Base-by-base conservation (phyloP, 148 eudicot species). In the Camellia sinensis region DNA sequence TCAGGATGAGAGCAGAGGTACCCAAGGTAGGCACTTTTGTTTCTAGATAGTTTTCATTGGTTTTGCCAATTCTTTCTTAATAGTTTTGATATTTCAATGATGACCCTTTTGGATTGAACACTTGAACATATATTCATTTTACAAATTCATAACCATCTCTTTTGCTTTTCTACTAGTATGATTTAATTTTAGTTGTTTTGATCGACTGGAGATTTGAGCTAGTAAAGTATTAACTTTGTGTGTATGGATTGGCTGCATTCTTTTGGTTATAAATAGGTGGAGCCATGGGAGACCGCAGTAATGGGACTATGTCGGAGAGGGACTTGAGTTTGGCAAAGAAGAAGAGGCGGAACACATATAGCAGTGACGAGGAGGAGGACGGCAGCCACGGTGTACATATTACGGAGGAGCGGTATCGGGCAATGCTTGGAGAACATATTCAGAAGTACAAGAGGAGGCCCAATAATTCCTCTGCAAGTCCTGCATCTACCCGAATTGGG, bases 1-100 rank as follows among this genome's bases (percentile, higher is more conserved):
- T 84, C 94, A 92, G 84, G 97, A 90, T 83, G 97, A 95, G 85
- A 95, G 97, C 89, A 88, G 94, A 90, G 96, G 90, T 85, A 88
- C 86, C 88, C 94, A 75, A 89, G 90, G 91, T 89, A 83, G 84
- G 79, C 74, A 66, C 67, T 86, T 74, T 78, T 48, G 71, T 71
- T 72, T 52, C n/a, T 67, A 73, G 53, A 73, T 6, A 40, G 46
- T 43, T 77, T 9, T 74, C 15, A 11, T n/a, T 71, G 3, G 5
- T 63, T 48, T 79, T 76, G 67, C 17, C 41, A 74, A 40, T 5
- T 22, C 29, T 10, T 29, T 52, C 41, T 74, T 59, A 48, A 8
- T n/a, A 41, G 11, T n/a, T n/a, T 8, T 70, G 37, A 53, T 44
- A 43, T 77, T 67, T 46, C 37, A 6, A 40, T 63, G 59, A 45